phyloP scores from a whole-genome alignment of 148 eudicot species.

The Arbutus unedo region DNA sequence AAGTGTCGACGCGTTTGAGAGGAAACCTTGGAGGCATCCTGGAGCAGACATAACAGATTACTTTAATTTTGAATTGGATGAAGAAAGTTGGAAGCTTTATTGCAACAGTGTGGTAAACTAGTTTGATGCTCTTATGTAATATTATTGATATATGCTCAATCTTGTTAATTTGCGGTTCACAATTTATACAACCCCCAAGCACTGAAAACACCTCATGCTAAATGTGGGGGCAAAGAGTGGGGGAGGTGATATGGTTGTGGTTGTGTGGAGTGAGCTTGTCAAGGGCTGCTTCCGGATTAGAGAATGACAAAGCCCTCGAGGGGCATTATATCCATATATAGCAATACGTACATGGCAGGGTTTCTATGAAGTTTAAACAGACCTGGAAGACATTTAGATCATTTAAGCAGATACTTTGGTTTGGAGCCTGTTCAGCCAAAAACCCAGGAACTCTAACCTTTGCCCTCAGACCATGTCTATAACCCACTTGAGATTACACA shows the following conservation, averaged over 20 bases:
- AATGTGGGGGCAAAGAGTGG: background rate
- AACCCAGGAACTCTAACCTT: background rate
- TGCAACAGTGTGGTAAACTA: conserved; percentile 34
- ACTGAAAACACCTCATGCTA: background rate
- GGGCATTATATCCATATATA: background rate
- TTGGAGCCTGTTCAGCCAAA: background rate
- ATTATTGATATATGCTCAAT: background rate
- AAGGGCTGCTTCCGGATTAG: background rate
- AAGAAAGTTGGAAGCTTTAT: conserved; percentile 37
- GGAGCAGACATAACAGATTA: conserved; percentile 34
- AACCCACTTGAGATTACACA: background rate
- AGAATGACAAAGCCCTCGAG: background rate
- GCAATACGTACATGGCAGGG: background rate
- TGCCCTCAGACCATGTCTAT: background rate
- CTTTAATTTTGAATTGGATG: conserved; percentile 42
- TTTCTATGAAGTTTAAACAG: background rate
- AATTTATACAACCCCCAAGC: background rate
- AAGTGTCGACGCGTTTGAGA: conserved; percentile 25
- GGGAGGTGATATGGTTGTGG: background rate
- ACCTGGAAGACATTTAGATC: background rate
- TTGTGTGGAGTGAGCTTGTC: background rate
- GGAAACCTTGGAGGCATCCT: conserved; percentile 33
- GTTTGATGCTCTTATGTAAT: background rate
- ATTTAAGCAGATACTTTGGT: background rate
- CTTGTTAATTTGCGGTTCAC: background rate